Base-by-base conservation (phyloP, 2,329 filamentous ascomycete species). In the Diaporthe capsici region DNA sequence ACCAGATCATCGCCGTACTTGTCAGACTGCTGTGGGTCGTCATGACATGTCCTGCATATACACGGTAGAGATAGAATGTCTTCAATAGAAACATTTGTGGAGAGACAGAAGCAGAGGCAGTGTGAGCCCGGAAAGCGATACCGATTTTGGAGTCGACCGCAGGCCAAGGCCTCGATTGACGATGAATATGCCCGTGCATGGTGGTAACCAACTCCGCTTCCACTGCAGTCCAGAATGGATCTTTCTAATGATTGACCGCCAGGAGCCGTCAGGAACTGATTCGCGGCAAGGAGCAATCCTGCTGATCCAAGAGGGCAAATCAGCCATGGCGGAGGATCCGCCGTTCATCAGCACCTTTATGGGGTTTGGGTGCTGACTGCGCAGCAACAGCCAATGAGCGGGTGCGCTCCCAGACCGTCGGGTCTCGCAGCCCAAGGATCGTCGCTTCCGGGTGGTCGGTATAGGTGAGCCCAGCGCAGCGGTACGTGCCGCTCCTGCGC, bases 371-470 rank as follows among this genome's bases (percentile, higher is more conserved):
- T 65, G 71, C 71, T 73, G 71, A 73, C 71, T 34, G 25, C 37
- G n/a, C n/a, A 15, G 28, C 9, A 44, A 65, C 12, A 37, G 71
- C 58, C 71, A 73, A 73, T 73, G 28, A 44, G 58, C 34, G 58
- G 47, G 58, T 44, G 55, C 47, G 25, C 65, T 34, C 71, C 70
- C 71, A 73, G n/a, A 55, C 47, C 37, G 25, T 73, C 71, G 71
- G 71, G 71, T 73, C 51, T 65, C 58, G 37, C 58, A 73, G 58
- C 58, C 53, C 60, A 73, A 73, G 71, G 71, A 73, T 65, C 37
- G 58, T 73, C 71, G 71, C 58, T 65, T 73, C 71, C 71, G 71
- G 42, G 51, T 31, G 47, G 71, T 60, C 71, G 71, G 71, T 47
- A 71, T 60, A 34, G 71, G 37, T 55, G 71, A 63, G 47, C 58